Percentiles rank a stretch among this genome's conserved stretches.
Evolutionary conservation across 257 asterid species (phyloP).

Genomic region (Rehmannia glutinosa): DNA sequence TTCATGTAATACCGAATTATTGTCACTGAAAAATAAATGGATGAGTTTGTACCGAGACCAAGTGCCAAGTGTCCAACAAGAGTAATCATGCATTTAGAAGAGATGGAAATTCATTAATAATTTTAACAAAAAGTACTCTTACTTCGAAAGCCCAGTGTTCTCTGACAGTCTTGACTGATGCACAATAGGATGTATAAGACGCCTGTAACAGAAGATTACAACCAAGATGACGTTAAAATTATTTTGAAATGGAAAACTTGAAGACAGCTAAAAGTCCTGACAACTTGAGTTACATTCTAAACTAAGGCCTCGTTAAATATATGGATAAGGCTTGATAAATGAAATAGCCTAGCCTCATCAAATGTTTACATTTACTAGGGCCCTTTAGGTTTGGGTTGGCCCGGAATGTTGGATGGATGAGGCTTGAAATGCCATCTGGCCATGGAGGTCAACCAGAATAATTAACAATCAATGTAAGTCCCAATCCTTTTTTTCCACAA

Average conservation of each 20-base stretch:
- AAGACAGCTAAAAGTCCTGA: neutral
- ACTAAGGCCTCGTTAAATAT: neutral
- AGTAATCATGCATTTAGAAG: neutral
- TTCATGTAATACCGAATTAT: too few species aligned
- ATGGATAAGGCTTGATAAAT: neutral
- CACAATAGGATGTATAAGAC: constrained; percentile 23
- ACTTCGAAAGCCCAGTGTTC: constrained; percentile 32
- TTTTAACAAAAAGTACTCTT: constrained; percentile 17
- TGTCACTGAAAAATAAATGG: neutral
- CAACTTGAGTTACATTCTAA: neutral
- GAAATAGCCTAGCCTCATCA: neutral
- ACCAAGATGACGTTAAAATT: neutral
- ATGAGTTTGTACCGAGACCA: neutral
- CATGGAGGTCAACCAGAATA: too few species aligned
- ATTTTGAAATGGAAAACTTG: neutral
- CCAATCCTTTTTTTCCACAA: too few species aligned
- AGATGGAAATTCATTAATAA: neutral
- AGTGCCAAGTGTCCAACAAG: neutral
- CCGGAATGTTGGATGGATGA: neutral
- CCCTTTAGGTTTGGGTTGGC: neutral
- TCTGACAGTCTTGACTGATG: constrained; percentile 9
- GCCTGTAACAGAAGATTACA: constrained; percentile 28
- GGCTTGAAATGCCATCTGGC: too few species aligned
- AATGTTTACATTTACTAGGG: neutral
- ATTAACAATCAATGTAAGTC: too few species aligned